Conservation (phyloP, 2,329 filamentous ascomycete genomes). For the Aspergillus quadricinctus region DNA sequence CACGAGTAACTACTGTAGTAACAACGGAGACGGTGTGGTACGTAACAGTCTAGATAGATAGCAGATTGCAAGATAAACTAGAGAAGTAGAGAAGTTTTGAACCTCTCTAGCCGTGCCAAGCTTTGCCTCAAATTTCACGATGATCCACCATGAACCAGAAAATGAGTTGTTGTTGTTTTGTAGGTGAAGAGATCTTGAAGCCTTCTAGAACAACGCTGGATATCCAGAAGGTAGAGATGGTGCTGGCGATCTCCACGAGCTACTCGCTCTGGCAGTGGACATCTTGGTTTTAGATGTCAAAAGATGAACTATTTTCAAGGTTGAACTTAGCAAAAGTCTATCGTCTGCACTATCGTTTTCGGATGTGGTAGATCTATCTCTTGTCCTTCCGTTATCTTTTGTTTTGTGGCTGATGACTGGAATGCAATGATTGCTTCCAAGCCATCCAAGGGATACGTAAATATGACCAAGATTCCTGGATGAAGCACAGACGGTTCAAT, state of each 20-base stretch:
- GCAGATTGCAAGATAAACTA: no score
- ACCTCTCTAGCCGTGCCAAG: slow-evolving; percentile 10
- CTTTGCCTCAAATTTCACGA: slow-evolving; percentile 11
- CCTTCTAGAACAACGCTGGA: background rate
- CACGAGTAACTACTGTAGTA: no score
- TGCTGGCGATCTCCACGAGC: background rate
- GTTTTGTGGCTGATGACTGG: background rate
- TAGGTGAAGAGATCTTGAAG: background rate
- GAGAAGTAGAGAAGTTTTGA: background rate
- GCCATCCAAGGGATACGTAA: background rate
- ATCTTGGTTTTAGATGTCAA: background rate
- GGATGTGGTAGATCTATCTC: background rate
- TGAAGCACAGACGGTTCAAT: background rate
- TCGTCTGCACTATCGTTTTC: background rate
- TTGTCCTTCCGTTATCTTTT: background rate
- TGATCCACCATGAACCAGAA: slow-evolving; percentile 1
- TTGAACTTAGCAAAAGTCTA: background rate
- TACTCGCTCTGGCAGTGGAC: background rate
- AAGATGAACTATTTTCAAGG: background rate
- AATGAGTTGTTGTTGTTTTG: background rate
- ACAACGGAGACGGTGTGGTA: no score
- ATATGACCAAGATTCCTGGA: background rate
- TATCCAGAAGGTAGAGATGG: background rate
- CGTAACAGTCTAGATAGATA: no score
- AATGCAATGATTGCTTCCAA: background rate